Percentiles rank a stretch among this genome's conserved stretches.
Conservation (phyloP, 2,329 filamentous ascomycete species). For the Aspergillus amoenus region DNA sequence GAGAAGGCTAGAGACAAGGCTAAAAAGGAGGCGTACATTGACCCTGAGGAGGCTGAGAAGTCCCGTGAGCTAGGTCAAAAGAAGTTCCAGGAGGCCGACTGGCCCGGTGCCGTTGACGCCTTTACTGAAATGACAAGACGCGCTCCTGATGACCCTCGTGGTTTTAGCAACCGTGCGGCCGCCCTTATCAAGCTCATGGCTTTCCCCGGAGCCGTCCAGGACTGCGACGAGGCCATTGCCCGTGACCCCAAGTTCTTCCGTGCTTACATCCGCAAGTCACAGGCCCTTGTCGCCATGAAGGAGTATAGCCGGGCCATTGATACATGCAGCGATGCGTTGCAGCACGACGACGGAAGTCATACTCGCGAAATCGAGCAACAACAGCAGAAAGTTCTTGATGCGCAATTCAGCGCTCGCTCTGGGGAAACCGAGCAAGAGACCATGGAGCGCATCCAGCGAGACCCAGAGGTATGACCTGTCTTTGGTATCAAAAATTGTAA, state of each 20-base stretch:
- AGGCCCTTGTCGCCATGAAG: conserved; percentile 95
- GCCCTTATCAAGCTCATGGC: conserved; percentile 96
- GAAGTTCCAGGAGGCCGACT: conserved; percentile 96
- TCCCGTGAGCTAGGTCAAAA: conserved; percentile 91
- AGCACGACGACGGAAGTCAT: conserved; percentile 79
- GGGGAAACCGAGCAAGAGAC: conserved; percentile 97
- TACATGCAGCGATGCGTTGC: conserved; percentile 75
- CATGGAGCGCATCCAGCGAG: conserved; percentile 81
- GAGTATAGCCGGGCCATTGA: conserved; percentile 96
- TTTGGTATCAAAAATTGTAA: not conserved
- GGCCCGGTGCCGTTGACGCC: conserved; percentile 89
- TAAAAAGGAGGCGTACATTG: conserved; percentile 77
- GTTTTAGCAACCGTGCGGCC: conserved; percentile 95
- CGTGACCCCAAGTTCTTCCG: conserved; percentile 90
- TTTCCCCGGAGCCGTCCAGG: conserved; percentile 88
- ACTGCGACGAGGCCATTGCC: conserved; percentile 89
- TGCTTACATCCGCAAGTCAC: conserved; percentile 93
- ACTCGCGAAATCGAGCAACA: conserved; percentile 89
- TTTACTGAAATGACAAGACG: conserved; percentile 98
- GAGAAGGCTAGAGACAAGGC: conserved; percentile 82
- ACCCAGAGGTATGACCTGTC: conserved; percentile 71
- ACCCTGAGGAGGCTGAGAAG: conserved; percentile 89
- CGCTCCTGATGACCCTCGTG: conserved; percentile 84
- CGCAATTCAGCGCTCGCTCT: conserved; percentile 86
- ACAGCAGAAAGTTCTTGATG: conserved; percentile 85